Evolutionary conservation across 2,329 filamentous ascomycete species (phyloP).

Genomic region (Hymenoscyphus occultus): DNA sequence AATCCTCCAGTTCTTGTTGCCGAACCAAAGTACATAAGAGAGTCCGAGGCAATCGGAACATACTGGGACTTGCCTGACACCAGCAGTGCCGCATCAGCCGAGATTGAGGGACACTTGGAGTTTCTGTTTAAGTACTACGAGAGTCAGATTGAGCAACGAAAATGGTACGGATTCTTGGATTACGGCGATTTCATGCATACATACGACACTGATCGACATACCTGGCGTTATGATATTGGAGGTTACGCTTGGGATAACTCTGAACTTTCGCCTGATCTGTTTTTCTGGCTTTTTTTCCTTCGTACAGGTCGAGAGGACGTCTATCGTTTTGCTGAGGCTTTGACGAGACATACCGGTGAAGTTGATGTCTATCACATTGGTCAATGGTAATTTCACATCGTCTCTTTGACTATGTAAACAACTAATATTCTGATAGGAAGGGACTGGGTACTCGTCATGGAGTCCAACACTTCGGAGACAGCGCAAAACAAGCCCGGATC

Average conservation of each 20-base stretch:
- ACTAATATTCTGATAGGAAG: constrained; percentile 40
- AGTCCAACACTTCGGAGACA: constrained; percentile 60
- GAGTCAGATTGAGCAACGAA: constrained; percentile 52
- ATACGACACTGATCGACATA: constrained; percentile 56
- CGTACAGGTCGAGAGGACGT: constrained; percentile 55
- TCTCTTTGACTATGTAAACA: not conserved
- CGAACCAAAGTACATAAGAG: constrained; percentile 46
- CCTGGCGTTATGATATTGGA: constrained; percentile 61
- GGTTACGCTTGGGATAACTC: constrained; percentile 66
- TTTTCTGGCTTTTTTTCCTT: constrained; percentile 62
- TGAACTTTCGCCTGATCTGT: constrained; percentile 60
- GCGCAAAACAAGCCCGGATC: constrained; percentile 60
- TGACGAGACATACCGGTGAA: constrained; percentile 56
- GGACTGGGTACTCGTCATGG: constrained; percentile 62
- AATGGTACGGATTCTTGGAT: constrained; percentile 64
- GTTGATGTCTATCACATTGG: constrained; percentile 62
- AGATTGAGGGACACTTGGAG: constrained; percentile 52
- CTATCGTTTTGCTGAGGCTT: constrained; percentile 56
- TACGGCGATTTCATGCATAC: constrained; percentile 62
- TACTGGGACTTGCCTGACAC: constrained; percentile 50
- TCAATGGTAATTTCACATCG: constrained; percentile 20
- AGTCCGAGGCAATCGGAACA: constrained; percentile 51
- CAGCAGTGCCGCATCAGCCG: constrained; percentile 33
- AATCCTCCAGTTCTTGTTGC: constrained; percentile 52
- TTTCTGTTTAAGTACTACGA: constrained; percentile 56